phyloP scores from a whole-genome alignment of 1,284 basidiomycete genomes.

The Chiua sp. region DNA sequence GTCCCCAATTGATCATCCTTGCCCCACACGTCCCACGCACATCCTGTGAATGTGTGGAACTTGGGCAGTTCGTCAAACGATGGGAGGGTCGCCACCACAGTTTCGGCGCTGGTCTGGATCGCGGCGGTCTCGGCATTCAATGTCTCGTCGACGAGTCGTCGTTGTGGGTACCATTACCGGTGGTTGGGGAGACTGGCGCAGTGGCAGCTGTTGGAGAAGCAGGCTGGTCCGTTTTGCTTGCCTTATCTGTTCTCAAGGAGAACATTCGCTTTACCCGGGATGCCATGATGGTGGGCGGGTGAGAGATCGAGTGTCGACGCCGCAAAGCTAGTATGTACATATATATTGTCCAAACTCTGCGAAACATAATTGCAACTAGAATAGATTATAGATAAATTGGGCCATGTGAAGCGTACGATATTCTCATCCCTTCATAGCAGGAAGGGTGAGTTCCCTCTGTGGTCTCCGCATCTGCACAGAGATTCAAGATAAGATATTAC shows the following conservation, averaged over 20 bases:
- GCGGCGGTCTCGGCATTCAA: not conserved
- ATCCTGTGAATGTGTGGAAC: constrained; percentile 62
- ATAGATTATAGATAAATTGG: constrained; percentile 7
- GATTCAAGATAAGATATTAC: constrained; percentile 90
- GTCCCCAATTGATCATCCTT: constrained; percentile 73
- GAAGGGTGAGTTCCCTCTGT: constrained; percentile 76
- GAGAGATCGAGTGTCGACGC: not conserved
- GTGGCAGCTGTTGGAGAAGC: not conserved
- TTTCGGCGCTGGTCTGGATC: constrained; percentile 1
- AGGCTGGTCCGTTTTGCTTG: constrained; percentile 10
- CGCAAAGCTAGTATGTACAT: not conserved
- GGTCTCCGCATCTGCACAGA: constrained; percentile 83
- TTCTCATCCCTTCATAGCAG: constrained; percentile 77
- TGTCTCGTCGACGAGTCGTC: constrained; percentile 42
- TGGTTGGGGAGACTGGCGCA: not conserved
- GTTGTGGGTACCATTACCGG: not conserved
- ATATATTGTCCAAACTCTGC: constrained; percentile 6
- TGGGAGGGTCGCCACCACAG: constrained; percentile 49
- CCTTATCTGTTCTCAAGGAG: constrained; percentile 15
- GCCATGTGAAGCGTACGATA: constrained; percentile 14
- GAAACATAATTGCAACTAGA: not conserved
- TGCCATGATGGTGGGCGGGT: constrained; percentile 17
- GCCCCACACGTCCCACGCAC: constrained; percentile 79
- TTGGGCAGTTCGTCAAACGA: constrained; percentile 65
- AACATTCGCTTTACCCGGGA: constrained; percentile 20